Base-by-base conservation (phyloP, 495 filamentous ascomycete genomes). In the Amphirosellinia nigrospora region DNA sequence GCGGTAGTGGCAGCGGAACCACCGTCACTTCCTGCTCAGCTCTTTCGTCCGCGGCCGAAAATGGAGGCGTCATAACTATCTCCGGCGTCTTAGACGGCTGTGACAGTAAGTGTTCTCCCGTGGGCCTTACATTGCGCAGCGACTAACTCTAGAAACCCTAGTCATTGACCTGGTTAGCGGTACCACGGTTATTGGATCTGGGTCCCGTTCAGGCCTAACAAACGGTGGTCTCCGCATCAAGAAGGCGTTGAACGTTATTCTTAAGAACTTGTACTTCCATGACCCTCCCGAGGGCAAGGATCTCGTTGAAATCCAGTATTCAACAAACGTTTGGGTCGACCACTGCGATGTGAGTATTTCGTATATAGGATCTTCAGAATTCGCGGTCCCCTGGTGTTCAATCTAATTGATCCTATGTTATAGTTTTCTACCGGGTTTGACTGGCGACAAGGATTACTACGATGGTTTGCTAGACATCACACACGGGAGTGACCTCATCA, bases 281-380 rank as follows among this genome's bases (percentile, higher is more conserved):
- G 43, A 66, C 39, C 72, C 72, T 0, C 71, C 71, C 7, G 63
- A 61, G 58, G 45, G 68, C 26, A 71, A 71, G 23, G 71, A 75
- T 60, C 66, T 75, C n/a, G 41, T 74, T 39, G 63, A 72, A 0
- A 36, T 75, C 19, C 81, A 84, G 52, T 73, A 79, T 32, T 78
- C 82, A 19, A 84, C 73, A 67, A 85, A 87, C 64, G 80, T 88
- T 32, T 88, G 85, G 85, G 75, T 87, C 59, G 85, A 87, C 75
- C 85, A 88, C 77, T 79, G 78, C 72, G 85, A 88, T 28, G 64
- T 67, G 38, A 58, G 64, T 34, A 1, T 11, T 59, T 36, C 11
- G 21, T 43, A 23, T 28, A 48, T 11, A 8, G 10, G 28, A 21
- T 21, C 11, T 3, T 21, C 13, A 23, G 19, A 10, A 3, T n/a